Percentiles rank a stretch among this genome's conserved stretches.
Conservation (phyloP, 2,329 filamentous ascomycete species). For the Cercospora sesami region DNA sequence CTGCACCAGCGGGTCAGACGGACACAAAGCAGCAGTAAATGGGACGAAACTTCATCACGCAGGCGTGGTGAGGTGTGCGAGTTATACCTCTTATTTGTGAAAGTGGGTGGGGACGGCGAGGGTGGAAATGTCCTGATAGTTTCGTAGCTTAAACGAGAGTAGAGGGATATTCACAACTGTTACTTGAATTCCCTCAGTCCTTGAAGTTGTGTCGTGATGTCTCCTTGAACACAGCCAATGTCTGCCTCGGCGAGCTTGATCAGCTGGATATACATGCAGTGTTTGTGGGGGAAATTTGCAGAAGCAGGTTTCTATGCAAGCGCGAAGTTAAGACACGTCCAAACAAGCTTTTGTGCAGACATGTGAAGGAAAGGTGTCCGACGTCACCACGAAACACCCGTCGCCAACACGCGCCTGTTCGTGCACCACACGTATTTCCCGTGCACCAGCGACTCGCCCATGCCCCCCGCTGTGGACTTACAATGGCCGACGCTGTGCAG, state of each 20-base stretch:
- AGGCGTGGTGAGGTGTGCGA: background rate
- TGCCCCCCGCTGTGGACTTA: background rate
- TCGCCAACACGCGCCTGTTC: background rate
- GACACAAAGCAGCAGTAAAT: background rate
- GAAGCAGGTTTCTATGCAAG: background rate
- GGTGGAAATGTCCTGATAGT: background rate
- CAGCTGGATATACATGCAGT: background rate
- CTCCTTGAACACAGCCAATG: background rate
- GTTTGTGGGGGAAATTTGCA: background rate
- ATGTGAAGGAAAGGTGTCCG: conserved; percentile 1
- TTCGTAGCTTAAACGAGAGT: background rate
- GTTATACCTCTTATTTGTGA: background rate
- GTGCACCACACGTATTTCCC: background rate
- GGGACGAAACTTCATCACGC: background rate
- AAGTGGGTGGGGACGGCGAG: background rate
- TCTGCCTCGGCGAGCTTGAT: background rate
- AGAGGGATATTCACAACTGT: background rate
- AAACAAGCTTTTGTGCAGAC: background rate
- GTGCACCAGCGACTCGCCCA: background rate
- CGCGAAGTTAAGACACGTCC: background rate
- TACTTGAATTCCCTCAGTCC: background rate
- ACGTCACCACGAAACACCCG: background rate
- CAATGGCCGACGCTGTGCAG: conserved; percentile 30
- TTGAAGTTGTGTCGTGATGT: background rate
- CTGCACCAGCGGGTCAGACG: background rate